Evolutionary conservation across 2,329 filamentous ascomycete genomes (phyloP).

Genomic region (Clonostachys rhizophaga): DNA sequence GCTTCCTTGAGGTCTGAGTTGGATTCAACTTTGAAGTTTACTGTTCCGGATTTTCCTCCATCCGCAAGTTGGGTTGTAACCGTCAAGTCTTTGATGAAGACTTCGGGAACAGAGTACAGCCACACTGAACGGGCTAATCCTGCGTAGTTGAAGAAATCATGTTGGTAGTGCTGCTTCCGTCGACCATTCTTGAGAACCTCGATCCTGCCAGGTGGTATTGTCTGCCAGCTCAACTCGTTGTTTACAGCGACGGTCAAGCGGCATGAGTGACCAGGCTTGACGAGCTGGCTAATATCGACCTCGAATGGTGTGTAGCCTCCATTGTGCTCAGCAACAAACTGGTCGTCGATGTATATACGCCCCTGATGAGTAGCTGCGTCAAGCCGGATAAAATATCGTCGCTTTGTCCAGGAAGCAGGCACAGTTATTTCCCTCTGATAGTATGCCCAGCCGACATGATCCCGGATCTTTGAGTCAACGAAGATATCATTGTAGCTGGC

Average conservation of each 20-base stretch:
- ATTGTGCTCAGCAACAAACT: constrained; percentile 39
- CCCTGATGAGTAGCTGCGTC: constrained; percentile 52
- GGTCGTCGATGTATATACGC: constrained; percentile 41
- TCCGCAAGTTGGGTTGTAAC: constrained; percentile 4
- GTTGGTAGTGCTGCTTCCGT: constrained; percentile 14
- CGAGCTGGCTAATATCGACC: constrained; percentile 40
- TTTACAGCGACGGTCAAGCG: constrained; percentile 20
- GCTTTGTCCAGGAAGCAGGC: constrained; percentile 3
- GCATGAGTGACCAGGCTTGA: constrained; percentile 12
- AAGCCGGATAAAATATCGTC: constrained; percentile 38
- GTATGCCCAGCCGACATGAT: constrained; percentile 22
- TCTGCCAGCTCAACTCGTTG: constrained; percentile 18
- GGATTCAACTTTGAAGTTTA: constrained; percentile 7
- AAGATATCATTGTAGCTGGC: constrained; percentile 17
- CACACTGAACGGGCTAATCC: constrained; percentile 19
- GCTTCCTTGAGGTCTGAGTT: too few relatives aligned
- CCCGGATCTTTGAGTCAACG: constrained; percentile 10
- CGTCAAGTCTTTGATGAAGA: constrained; percentile 13
- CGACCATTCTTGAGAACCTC: not conserved
- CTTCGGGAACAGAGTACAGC: constrained; percentile 13
- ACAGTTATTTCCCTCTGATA: constrained; percentile 17
- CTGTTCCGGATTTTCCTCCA: constrained; percentile 6
- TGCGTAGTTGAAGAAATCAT: constrained; percentile 22
- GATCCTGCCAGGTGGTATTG: constrained; percentile 14
- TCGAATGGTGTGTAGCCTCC: constrained; percentile 47